Percentiles rank a stretch among this genome's conserved stretches.
Evolutionary conservation across 192 early-diverging fungal species (phyloP).

Genomic region (Coemansia sp.): DNA sequence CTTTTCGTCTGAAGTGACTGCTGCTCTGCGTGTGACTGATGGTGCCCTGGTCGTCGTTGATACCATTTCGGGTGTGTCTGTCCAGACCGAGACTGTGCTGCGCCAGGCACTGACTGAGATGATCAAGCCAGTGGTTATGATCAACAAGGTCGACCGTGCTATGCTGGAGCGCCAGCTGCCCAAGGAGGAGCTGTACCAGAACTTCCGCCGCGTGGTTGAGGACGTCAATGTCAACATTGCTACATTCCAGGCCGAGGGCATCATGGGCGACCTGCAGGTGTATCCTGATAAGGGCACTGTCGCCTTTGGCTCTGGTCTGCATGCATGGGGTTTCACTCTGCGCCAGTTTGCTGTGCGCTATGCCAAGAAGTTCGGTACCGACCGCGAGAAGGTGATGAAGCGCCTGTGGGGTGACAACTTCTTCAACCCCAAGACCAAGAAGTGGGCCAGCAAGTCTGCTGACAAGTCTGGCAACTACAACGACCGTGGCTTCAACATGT

Average conservation of each 20-base stretch:
- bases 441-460: slow-evolving; percentile 82
- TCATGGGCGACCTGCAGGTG: slow-evolving; percentile 87
- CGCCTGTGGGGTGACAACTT: slow-evolving; percentile 99
- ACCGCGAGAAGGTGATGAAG: slow-evolving; percentile 91
- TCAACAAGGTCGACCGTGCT: slow-evolving; percentile 99
- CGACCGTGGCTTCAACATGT: slow-evolving; percentile 97
- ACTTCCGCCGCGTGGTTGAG: slow-evolving; percentile 93
- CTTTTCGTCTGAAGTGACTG: slow-evolving; percentile 98
- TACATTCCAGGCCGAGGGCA: slow-evolving; percentile 81
- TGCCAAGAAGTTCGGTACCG: slow-evolving; percentile 97
- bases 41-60: slow-evolving; percentile 99
- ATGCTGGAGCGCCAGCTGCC: slow-evolving; percentile 92
- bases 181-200: slow-evolving; percentile 96
- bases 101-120: slow-evolving; percentile 96
- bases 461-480: slow-evolving; percentile 74
- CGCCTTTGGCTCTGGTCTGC: slow-evolving; percentile 96
- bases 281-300: slow-evolving; percentile 94
- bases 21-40: slow-evolving; percentile 98
- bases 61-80: slow-evolving; percentile 96
- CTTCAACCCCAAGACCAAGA: slow-evolving; percentile 98
- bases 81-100: slow-evolving; percentile 98
- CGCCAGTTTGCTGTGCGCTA: slow-evolving; percentile 95
- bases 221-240: slow-evolving; percentile 96
- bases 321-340: slow-evolving; percentile 99
- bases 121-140: slow-evolving; percentile 95